Base-by-base conservation (phyloP, 2,329 filamentous ascomycete species). In the Pestalotiopsis sp. region DNA sequence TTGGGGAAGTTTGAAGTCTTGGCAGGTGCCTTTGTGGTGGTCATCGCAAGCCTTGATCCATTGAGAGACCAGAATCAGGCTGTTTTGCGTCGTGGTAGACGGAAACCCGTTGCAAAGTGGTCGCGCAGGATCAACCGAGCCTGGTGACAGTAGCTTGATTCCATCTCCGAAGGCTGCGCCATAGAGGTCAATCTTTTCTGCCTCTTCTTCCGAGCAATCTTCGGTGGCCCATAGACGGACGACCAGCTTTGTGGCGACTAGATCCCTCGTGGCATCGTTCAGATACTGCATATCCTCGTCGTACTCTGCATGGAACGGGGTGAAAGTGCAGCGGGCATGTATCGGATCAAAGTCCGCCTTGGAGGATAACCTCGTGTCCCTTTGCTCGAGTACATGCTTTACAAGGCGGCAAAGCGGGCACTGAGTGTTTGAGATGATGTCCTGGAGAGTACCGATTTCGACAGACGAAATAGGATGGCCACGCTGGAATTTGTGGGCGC, bases 401-500 rank as follows among this genome's bases (percentile, higher is more conserved):
- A 64, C 17, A 36, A 64, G 39, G 25, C 62, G 39, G 27, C 62
- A 64, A 23, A 52, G 62, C 49, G 62, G 39, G 27, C 62, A 52
- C 49, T 11, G 20, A 4, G 23, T 31, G 62, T 64, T 64, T 2
- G 62, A 64, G 2, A 23, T 31, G 12, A 64, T 27, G 39, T 27
- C 62, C 11, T 2, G 36, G 23, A 64, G 36, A 20, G 62, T 52
- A 5, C 38, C 39, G 31, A 36, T 36, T 36, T 36, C 31, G 6
- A 36, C 31, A 36, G 31, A 36, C 31, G 31, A 36, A 9, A 36
- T 36, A 36, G 31, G 31, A 36, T 36, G 31, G 31, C 9, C 31
- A 36, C 31, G 31, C 7, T 36, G 31, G 31, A 36, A 55, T 55
- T 55, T 20, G 14, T 20, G 14, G 20, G 14, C 49, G 20, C 49